Conservation (phyloP, 2,329 filamentous ascomycete genomes). For the Botrytis byssoidea region DNA sequence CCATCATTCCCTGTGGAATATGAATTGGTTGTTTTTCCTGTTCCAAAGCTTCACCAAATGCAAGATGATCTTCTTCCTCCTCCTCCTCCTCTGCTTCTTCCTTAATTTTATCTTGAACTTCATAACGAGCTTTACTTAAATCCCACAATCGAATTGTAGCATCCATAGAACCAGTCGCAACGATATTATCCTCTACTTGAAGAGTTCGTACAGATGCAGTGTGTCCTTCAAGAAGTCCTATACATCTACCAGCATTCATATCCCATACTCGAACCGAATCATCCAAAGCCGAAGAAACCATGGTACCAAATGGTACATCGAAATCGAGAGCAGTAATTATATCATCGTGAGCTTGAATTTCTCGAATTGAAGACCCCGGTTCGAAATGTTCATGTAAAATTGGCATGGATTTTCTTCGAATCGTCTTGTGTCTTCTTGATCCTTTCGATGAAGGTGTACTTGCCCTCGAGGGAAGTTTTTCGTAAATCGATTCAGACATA, state of each 20-base stretch:
- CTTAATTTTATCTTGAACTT: slow-evolving; percentile 58
- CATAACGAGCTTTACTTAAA: slow-evolving; percentile 81
- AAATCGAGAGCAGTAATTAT: slow-evolving; percentile 90
- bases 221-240: slow-evolving; percentile 89
- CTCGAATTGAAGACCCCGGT: slow-evolving; percentile 81
- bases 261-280: slow-evolving; percentile 97
- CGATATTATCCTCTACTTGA: slow-evolving; percentile 92
- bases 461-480: slow-evolving; percentile 69
- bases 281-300: slow-evolving; percentile 89
- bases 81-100: slow-evolving; percentile 56
- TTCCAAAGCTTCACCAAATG: slow-evolving; percentile 69
- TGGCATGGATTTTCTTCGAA: slow-evolving; percentile 81
- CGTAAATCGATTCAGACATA: slow-evolving; percentile 98
- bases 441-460: slow-evolving; percentile 48
- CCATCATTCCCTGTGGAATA: slow-evolving; percentile 75
- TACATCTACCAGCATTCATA: slow-evolving; percentile 86
- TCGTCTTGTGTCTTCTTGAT: slow-evolving; percentile 54
- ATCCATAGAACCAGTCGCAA: slow-evolving; percentile 92
- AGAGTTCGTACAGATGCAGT: slow-evolving; percentile 88
- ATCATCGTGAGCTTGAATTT: slow-evolving; percentile 86
- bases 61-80: slow-evolving; percentile 61
- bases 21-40: slow-evolving; percentile 69
- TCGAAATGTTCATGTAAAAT: slow-evolving; percentile 95
- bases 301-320: slow-evolving; percentile 92
- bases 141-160: slow-evolving; percentile 96